Evolutionary conservation across 495 filamentous ascomycete species (phyloP).

Genomic region (Penicillium tannophilum): DNA sequence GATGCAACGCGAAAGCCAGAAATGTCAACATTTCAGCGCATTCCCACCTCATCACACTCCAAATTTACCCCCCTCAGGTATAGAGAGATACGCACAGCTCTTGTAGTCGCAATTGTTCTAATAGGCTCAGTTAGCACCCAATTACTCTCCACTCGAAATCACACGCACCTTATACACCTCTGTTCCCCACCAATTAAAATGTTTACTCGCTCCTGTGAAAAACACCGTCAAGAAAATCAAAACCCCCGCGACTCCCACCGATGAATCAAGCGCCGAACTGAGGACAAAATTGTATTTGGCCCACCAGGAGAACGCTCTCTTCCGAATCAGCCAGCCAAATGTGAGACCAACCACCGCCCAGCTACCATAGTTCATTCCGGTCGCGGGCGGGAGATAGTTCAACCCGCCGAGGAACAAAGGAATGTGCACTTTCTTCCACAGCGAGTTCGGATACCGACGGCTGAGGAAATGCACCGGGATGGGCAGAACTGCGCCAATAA

Average conservation of each 20-base stretch:
- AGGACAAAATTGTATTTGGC: constrained; percentile 86
- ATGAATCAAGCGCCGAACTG: constrained; percentile 76
- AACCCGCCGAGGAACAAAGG: constrained; percentile 34
- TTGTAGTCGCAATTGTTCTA: constrained; percentile 32
- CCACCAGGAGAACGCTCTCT: constrained; percentile 69
- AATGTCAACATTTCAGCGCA: too few relatives aligned
- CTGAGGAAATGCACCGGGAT: constrained; percentile 64
- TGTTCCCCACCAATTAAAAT: constrained; percentile 75
- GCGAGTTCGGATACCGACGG: constrained; percentile 30
- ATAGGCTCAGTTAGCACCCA: background rate
- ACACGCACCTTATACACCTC: constrained; percentile 58
- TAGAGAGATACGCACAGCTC: constrained; percentile 21
- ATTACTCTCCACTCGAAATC: background rate
- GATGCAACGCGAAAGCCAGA: too few relatives aligned
- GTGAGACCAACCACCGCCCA: constrained; percentile 80
- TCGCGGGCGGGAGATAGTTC: constrained; percentile 44
- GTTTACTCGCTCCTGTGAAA: constrained; percentile 61
- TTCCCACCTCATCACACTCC: constrained; percentile 1
- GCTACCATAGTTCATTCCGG: constrained; percentile 79
- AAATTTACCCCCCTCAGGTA: constrained; percentile 26
- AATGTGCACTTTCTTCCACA: constrained; percentile 29
- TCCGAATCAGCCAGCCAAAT: constrained; percentile 63
- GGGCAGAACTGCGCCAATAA: constrained; percentile 70
- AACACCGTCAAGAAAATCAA: constrained; percentile 76
- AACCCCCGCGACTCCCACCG: constrained; percentile 73